Evolutionary conservation across 176 grass and related monocot species (phyloP).

Genomic region (Puccinellia tenuiflora): DNA sequence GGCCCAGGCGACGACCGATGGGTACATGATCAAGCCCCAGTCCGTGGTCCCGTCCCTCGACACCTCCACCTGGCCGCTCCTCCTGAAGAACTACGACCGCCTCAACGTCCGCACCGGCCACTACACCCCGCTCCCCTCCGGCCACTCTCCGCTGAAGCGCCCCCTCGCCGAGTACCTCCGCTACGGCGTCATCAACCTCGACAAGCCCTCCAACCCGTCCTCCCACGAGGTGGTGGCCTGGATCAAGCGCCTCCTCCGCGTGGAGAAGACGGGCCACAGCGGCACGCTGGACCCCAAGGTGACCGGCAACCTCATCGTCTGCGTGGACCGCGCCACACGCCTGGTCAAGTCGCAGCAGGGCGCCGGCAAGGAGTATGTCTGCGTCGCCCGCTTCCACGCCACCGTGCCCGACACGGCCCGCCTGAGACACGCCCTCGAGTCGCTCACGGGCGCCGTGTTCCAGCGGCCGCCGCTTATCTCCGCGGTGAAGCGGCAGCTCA

Average conservation of each 20-base stretch:
- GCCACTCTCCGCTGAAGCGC: constrained; percentile 81
- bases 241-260: constrained; percentile 82
- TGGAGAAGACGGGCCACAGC: constrained; percentile 78
- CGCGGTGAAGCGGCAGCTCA: constrained; percentile 83
- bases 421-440: constrained; percentile 61
- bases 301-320: constrained; percentile 94
- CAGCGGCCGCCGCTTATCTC: constrained; percentile 93
- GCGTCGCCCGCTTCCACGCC: constrained; percentile 74
- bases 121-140: constrained; percentile 74
- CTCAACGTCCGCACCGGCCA: constrained; percentile 80
- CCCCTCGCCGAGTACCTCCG: constrained; percentile 73
- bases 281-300: constrained; percentile 96
- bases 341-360: constrained; percentile 96
- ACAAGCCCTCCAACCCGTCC: constrained; percentile 92
- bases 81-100: constrained; percentile 83
- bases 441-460: constrained; percentile 81
- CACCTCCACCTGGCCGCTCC: constrained; percentile 64
- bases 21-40: constrained; percentile 71
- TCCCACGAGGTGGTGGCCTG: constrained; percentile 95
- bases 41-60: constrained; percentile 43
- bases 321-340: constrained; percentile 87
- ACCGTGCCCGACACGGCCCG: constrained; percentile 45
- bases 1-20: constrained; percentile 29
- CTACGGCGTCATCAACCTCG: constrained; percentile 86
- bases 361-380: constrained; percentile 86